Percentiles rank a stretch among this genome's conserved stretches.
phyloP scores from a whole-genome alignment of 2,329 filamentous ascomycete species.

The Sclerotinia nivalis region DNA sequence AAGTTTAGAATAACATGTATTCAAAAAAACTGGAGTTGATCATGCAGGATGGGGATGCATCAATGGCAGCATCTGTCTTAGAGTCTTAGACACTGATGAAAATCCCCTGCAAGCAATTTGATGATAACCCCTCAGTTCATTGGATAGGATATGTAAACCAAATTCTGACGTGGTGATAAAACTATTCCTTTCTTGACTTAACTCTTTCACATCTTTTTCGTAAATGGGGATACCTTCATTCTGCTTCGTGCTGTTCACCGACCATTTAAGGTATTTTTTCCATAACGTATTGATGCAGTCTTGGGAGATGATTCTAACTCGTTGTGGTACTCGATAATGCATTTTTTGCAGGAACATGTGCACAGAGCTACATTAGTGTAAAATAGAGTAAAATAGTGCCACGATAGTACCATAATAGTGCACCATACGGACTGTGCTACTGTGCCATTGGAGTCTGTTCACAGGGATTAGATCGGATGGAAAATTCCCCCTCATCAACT shows the following conservation, averaged over 20 bases:
- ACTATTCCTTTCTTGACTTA: constrained; percentile 10
- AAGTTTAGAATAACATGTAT: constrained; percentile 2
- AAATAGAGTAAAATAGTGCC: not conserved
- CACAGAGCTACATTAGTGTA: not conserved
- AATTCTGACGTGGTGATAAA: constrained; percentile 15
- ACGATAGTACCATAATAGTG: not conserved
- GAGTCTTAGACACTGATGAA: not conserved
- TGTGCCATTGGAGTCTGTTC: not conserved
- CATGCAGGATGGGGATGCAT: constrained; percentile 8
- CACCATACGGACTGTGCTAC: not conserved
- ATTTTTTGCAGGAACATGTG: constrained; percentile 19
- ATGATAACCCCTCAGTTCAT: constrained; percentile 11
- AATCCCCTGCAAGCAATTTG: constrained; percentile 3
- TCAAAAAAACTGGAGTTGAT: constrained; percentile 6
- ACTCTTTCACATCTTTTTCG: not conserved
- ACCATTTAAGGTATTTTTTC: not conserved
- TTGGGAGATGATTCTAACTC: not conserved
- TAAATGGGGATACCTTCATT: not conserved
- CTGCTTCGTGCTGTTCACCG: not conserved
- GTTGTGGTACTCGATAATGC: not conserved
- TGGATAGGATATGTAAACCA: not conserved
- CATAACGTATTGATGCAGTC: not conserved
- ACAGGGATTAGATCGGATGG: not conserved
- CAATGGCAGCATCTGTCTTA: constrained; percentile 11
- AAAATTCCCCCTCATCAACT: not conserved